A percentile compares a stretch with the other conserved stretches of the same genome.
These are phyloP conservation scores for Geranium brycei DNA, from an alignment of 345 rosid species.

Conservation along the genomic window DNA sequence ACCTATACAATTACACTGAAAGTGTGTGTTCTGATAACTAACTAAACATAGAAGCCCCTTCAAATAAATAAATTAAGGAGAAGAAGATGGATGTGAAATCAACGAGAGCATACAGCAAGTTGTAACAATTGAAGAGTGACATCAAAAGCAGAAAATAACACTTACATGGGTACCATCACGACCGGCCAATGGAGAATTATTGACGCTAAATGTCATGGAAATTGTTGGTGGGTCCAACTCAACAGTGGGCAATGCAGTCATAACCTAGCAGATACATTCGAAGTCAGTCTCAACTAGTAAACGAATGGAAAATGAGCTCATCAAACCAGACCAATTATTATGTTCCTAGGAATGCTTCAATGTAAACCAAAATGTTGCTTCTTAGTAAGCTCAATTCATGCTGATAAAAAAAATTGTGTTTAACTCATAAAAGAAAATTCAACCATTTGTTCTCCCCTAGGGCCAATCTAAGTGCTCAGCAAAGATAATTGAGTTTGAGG, in stretches of 20 bases:
- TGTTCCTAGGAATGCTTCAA: too few species aligned
- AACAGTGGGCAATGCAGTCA: conserved; percentile 62
- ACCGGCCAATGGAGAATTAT: conserved; percentile 96
- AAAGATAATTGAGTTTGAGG: neutral
- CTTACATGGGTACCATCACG: conserved; percentile 89
- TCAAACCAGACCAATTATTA: too few species aligned
- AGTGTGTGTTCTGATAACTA: too few species aligned
- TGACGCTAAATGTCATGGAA: conserved; percentile 97
- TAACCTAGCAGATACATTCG: conserved; percentile 37
- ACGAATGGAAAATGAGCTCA: neutral
- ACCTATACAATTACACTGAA: too few species aligned
- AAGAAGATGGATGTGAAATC: neutral
- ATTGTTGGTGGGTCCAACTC: conserved; percentile 98
- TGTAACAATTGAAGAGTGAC: neutral
- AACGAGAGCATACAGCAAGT: neutral
- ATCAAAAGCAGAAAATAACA: neutral
- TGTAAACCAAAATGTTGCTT: too few species aligned
- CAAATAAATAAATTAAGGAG: neutral
- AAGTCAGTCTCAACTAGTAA: conserved; percentile 6
- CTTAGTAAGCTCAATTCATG: too few species aligned
- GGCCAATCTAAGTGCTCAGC: too few species aligned
- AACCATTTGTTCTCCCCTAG: too few species aligned
- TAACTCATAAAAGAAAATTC: too few species aligned
- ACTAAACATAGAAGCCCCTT: too few species aligned
- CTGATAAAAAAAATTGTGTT: too few species aligned